Evolutionary conservation across 1,284 basidiomycete genomes (phyloP), one percentile per base, ranked within the genome.

Genomic region (Cerioporus squamosus): DNA sequence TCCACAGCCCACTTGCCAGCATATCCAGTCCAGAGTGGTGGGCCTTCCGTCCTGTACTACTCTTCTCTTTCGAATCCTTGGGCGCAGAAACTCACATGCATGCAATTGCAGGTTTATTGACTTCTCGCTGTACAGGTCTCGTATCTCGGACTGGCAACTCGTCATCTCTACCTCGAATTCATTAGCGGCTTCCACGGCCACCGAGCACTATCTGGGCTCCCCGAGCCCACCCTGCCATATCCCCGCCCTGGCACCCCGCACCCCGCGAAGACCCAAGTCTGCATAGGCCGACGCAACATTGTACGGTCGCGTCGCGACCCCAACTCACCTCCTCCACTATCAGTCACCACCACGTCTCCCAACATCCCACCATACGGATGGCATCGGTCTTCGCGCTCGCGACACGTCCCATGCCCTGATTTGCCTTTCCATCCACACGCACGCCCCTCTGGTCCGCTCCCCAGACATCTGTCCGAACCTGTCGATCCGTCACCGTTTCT

Each of bases 351-450:
- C 23, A 40, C 33, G 38, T 39, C 53, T 49, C 42, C 49, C 42
- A 44, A 29, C 46, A 10, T 24, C 54, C 40, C 17, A 14, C 23
- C 43, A 23, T 26, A 56, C 44, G 48, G 54, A 56, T 56, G 33
- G 47, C 54, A 56, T 56, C 54, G 23, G 45, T 56, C 54, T 51
- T 56, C 43, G 48, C 38, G 23, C 20, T 45, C 44, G 26, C 43
- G 47, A 56, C 48, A 39, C 44, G 54, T 56, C 48, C 36, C 33
- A 56, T 38, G 44, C 42, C 54, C 43, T 56, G 48, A 56, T 56
- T 51, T 40, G 43, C 54, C 12, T 23, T 24, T 29, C 39, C 39
- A 22, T 55, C 46, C 14, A n/a, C 18, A 33, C 31, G 20, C 36
- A 9, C 24, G 24, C 29, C 43, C 23, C 47, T 22, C 23, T 14